Base-by-base conservation (phyloP, 2,329 filamentous ascomycete species). In the Leptographium lundbergii region DNA sequence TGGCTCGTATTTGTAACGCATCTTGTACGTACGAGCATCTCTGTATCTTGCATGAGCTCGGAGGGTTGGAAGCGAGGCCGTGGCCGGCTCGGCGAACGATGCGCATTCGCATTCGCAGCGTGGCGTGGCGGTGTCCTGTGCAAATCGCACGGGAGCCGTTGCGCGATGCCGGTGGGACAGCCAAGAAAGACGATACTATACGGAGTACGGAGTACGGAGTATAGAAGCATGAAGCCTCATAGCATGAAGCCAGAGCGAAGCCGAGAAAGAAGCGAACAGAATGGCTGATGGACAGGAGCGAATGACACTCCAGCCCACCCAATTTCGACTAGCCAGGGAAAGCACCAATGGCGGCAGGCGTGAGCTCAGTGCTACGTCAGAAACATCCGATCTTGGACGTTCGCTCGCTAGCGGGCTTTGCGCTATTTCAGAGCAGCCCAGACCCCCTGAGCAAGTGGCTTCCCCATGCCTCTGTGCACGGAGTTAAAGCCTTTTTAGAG, bases 321-420 rank as follows among this genome's bases (percentile, higher is more conserved):
- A 57, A 57, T 57, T 51, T 57, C 48, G 19, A 29, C 29, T 25
- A 52, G 29, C 34, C 32, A 13, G 11, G 11, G 29, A 29, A 25
- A 5, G 29, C 29, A 45, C 48, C 48, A 57, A 53, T 57, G 48
- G 32, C 48, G 17, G 48, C 29, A 14, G n/a, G n/a, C 14, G 56
- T n/a, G 22, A 13, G 14, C 19, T 19, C 47, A 25, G 48, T n/a
- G 50, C 54, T 59, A 59, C 58, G 58, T 59, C 58, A 59, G 48
- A 57, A 59, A 59, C 58, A 59, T 59, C 58, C 58, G 58, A 59
- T 57, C 27, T 55, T 52, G 32, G 5, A 29, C 42, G 14, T 25
- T 34, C 57, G 47, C 22, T n/a, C 27, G 11, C 53, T 51, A 59
- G 57, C 45, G 57, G 52, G 22, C 14, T 58, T 45, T 48, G 24